Evolutionary conservation across 441 rosid species (phyloP).

Genomic region (Mallotus japonicus): DNA sequence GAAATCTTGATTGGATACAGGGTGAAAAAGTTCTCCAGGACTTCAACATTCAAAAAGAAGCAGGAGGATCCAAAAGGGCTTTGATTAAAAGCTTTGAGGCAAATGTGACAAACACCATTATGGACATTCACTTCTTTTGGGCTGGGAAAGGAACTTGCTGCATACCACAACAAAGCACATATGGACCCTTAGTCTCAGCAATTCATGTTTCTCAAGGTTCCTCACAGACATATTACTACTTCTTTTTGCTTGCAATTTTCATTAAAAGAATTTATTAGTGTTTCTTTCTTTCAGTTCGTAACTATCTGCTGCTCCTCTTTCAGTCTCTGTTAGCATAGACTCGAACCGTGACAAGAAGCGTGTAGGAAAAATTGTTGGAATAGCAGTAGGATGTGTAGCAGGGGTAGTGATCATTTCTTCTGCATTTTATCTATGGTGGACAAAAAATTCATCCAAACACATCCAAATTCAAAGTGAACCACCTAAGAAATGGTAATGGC

Average conservation of each 20-base stretch:
- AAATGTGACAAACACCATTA: constrained; percentile 47
- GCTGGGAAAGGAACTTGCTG: constrained; percentile 62
- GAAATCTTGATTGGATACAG: constrained; percentile 24
- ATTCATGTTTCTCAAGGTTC: constrained; percentile 48
- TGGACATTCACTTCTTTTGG: constrained; percentile 54
- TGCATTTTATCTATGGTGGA: constrained; percentile 39
- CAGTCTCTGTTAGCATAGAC: constrained; percentile 21
- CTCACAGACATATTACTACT: background rate
- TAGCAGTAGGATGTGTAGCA: constrained; percentile 38
- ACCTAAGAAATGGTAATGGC: constrained; percentile 22
- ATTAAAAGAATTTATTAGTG: too few species aligned
- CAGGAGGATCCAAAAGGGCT: constrained; percentile 51
- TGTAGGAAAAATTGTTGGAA: constrained; percentile 35
- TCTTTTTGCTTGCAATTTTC: background rate
- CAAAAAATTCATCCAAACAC: constrained; percentile 27
- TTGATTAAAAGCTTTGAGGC: constrained; percentile 39
- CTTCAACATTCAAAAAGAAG: constrained; percentile 48
- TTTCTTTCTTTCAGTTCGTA: background rate
- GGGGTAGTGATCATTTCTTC: constrained; percentile 36
- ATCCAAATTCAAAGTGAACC: constrained; percentile 31
- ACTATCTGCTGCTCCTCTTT: background rate
- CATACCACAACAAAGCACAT: constrained; percentile 51
- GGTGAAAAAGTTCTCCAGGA: constrained; percentile 45
- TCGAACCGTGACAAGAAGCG: constrained; percentile 26
- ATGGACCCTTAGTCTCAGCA: constrained; percentile 52